These are phyloP conservation scores for Lachnellula subtilissima DNA, from an alignment of 2,329 filamentous ascomycete species.

Conservation along the genomic window DNA sequence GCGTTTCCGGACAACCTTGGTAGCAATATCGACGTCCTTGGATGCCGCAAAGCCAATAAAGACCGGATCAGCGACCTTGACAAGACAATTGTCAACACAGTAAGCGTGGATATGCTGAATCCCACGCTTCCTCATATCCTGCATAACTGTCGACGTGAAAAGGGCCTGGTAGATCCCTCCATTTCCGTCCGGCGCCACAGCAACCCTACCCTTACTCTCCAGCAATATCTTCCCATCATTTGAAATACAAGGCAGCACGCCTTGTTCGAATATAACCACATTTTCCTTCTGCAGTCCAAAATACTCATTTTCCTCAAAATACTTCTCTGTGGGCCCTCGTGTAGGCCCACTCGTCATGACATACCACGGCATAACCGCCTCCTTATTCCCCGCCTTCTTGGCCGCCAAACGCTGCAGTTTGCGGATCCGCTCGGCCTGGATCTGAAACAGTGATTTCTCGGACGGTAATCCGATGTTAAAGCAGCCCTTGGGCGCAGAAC, in stretches of 20 bases:
- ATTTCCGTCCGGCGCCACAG: slow-evolving; percentile 94
- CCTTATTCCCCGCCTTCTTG: slow-evolving; percentile 57
- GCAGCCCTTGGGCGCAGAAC: slow-evolving; percentile 94
- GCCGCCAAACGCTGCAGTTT: slow-evolving; percentile 79
- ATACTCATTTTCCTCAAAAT: slow-evolving; percentile 84
- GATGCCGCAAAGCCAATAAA: slow-evolving; percentile 92
- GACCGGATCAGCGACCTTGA: slow-evolving; percentile 92
- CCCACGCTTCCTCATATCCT: slow-evolving; percentile 83
- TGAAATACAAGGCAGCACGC: slow-evolving; percentile 91
- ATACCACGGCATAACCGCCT: slow-evolving; percentile 85
- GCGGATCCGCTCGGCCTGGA: slow-evolving; percentile 89
- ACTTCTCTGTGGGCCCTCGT: slow-evolving; percentile 82
- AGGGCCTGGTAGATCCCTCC: slow-evolving; percentile 95
- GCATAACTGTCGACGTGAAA: slow-evolving; percentile 70
- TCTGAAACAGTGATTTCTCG: slow-evolving; percentile 92
- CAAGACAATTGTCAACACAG: slow-evolving; percentile 99
- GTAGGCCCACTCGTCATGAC: slow-evolving; percentile 99
- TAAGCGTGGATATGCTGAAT: slow-evolving; percentile 96
- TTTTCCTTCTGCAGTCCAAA: slow-evolving; percentile 86
- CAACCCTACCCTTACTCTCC: slow-evolving; percentile 83
- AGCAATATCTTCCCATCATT: slow-evolving; percentile 97
- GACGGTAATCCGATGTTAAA: slow-evolving; percentile 94
- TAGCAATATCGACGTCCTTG: slow-evolving; percentile 89
- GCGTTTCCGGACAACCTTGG: slow-evolving; percentile 98
- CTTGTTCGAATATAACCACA: slow-evolving; percentile 92